Percentiles rank a stretch among this genome's conserved stretches.
Conservation (phyloP, 2,329 filamentous ascomycete species). For the Pezicula rhizophila region DNA sequence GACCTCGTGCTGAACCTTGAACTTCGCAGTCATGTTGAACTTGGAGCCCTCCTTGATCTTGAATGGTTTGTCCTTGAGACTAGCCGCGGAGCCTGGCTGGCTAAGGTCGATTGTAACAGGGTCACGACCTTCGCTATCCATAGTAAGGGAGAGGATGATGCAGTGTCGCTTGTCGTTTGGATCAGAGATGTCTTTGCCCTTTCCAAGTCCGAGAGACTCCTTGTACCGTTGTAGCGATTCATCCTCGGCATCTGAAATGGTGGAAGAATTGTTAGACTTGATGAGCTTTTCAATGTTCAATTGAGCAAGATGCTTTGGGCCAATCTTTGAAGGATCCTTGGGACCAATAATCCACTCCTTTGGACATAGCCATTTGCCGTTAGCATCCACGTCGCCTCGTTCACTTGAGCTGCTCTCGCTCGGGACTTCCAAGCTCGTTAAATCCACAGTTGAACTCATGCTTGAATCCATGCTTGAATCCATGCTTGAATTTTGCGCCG, state of each 20-base stretch:
- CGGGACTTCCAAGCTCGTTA: too few species aligned
- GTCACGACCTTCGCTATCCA: conserved; percentile 74
- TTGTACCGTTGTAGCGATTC: conserved; percentile 98
- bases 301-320: background rate
- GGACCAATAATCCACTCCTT: background rate
- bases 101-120: conserved; percentile 89
- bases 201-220: conserved; percentile 80
- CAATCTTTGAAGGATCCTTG: background rate
- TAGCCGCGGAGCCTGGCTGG: conserved; percentile 62
- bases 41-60: conserved; percentile 92
- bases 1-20: conserved; percentile 96
- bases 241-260: conserved; percentile 48
- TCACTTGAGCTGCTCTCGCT: too few species aligned
- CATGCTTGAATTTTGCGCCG: too few species aligned
- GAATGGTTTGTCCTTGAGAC: conserved; percentile 88
- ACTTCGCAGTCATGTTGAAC: conserved; percentile 91
- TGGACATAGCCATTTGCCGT: background rate
- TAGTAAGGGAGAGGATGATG: conserved; percentile 85
- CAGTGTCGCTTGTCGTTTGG: conserved; percentile 81
- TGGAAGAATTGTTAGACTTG: conserved; percentile 6
- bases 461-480: too few species aligned
- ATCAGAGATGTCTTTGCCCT: conserved; percentile 66
- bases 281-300: background rate
- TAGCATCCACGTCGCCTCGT: too few species aligned
- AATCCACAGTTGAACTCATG: too few species aligned